Evolutionary conservation across 1,284 basidiomycete genomes (phyloP), one percentile per base, ranked within the genome.

Genomic region (Thecaphora thlaspeos): DNA sequence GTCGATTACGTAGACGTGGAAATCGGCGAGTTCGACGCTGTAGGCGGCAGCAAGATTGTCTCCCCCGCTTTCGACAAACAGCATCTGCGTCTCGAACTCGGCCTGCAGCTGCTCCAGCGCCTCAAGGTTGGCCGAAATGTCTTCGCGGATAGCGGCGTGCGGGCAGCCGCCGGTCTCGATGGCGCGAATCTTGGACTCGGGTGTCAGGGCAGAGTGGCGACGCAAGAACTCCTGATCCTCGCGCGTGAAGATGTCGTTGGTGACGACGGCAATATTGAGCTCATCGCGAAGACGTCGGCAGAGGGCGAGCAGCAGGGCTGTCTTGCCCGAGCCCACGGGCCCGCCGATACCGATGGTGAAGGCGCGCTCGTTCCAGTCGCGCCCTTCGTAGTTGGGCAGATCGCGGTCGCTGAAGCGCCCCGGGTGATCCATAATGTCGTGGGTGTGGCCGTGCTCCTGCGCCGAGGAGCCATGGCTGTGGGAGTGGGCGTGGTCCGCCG

Each of bases 181-280:
- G 0, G 95, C 92, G 21, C 91, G 85, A 70, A 98, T 97, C 38
- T 94, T 87, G 34, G 85, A 85, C 2, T 68, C 49, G 40, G 87
- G 80, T 0, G 89, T 87, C 3, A 98, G 84, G 0, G 94, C 94
- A 49, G 88, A 84, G 80, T 97, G 91, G 67, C 86, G 87, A 75
- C 96, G 94, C 34, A 98, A 82, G 79, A 98, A 98, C 77, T 98
- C 93, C 78, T 95, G 92, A 77, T 98, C 94, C 79, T 98, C 94
- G 8, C 71, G 61, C 3, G 94, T 98, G 40, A 70, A 70, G 46
- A 76, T 71, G 51, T 82, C 69, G 51, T 77, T 77, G 14, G 75
- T 77, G 2, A 77, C 74, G 3, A 75, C 70, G 88, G 91, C 92
- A 45, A 98, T 89, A 79, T 98, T 97, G 79, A 89, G 89, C 61